phyloP scores from a whole-genome alignment of 257 asterid genomes.

The Ocimum tenuiflorum region DNA sequence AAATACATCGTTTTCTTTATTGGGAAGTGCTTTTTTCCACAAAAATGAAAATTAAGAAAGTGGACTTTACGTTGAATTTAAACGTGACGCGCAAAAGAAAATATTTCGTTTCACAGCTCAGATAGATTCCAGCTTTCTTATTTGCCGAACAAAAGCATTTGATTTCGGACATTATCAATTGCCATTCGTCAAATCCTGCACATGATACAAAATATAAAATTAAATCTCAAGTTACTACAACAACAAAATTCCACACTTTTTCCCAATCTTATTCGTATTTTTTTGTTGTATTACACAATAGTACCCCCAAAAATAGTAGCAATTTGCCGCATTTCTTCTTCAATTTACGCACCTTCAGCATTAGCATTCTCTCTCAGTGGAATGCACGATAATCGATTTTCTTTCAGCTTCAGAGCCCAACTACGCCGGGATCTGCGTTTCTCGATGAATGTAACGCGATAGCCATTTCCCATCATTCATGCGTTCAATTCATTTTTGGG shows the following conservation, averaged over 20 bases:
- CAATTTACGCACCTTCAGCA: slow-evolving; percentile 25
- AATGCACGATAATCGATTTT: slow-evolving; percentile 31
- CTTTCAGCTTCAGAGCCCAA: slow-evolving; percentile 22
- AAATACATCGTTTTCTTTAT: no score
- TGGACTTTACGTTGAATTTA: background rate
- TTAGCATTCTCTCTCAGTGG: slow-evolving; percentile 20
- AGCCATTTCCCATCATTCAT: slow-evolving; percentile 23
- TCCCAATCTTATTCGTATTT: background rate
- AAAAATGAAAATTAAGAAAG: background rate
- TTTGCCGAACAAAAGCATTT: slow-evolving; percentile 23
- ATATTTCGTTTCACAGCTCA: slow-evolving; percentile 30
- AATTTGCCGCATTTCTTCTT: slow-evolving; percentile 29
- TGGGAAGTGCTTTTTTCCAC: no score
- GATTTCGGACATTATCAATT: slow-evolving; percentile 19
- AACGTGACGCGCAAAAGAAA: slow-evolving; percentile 6
- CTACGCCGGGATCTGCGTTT: slow-evolving; percentile 59
- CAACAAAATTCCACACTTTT: slow-evolving; percentile 17
- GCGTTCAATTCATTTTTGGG: slow-evolving; percentile 10
- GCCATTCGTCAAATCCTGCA: slow-evolving; percentile 28
- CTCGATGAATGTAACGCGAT: slow-evolving; percentile 33
- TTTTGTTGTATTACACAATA: background rate
- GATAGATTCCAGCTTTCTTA: slow-evolving; percentile 34
- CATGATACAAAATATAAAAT: slow-evolving; percentile 11
- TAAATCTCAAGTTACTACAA: slow-evolving; percentile 4
- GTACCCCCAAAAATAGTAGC: slow-evolving; percentile 22